phyloP scores from a whole-genome alignment of 2,329 filamentous ascomycete genomes.

The Tricladium varicosporioides region DNA sequence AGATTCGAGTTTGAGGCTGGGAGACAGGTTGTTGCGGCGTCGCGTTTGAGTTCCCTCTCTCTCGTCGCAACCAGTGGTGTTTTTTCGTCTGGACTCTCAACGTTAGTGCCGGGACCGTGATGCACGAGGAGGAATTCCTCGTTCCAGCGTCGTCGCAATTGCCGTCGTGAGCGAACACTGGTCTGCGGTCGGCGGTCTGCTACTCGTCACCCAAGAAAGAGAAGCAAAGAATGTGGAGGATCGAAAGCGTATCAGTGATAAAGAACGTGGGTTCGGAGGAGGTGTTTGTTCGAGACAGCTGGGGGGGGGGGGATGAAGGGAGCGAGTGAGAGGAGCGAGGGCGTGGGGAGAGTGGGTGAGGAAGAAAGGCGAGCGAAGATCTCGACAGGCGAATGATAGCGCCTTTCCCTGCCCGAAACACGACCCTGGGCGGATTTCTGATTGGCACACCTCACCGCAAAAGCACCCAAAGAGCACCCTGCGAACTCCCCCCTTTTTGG shows the following conservation, averaged over 20 bases:
- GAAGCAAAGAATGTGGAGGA: neutral
- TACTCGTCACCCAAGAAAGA: neutral
- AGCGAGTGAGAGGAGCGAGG: neutral
- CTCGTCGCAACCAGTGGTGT: neutral
- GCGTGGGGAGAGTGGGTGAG: neutral
- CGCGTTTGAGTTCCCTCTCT: neutral
- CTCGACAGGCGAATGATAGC: conserved; percentile 8
- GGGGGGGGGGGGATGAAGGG: neutral
- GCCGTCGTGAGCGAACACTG: neutral
- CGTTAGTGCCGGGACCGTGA: neutral
- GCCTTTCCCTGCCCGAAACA: conserved; percentile 8
- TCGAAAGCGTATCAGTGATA: neutral
- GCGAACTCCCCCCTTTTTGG: neutral
- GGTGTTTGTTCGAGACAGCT: neutral
- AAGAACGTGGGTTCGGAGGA: conserved; percentile 1
- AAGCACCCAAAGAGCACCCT: neutral
- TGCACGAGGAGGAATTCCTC: neutral
- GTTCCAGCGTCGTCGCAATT: neutral
- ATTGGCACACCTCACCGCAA: neutral
- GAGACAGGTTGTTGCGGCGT: neutral
- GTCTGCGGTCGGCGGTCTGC: conserved; percentile 1
- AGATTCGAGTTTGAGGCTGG: neutral
- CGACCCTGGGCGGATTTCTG: neutral
- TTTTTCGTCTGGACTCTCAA: neutral
- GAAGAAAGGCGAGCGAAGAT: conserved; percentile 1